Conservation (phyloP, 2,329 filamentous ascomycete genomes). For the Ascosphaera pollenicola region DNA sequence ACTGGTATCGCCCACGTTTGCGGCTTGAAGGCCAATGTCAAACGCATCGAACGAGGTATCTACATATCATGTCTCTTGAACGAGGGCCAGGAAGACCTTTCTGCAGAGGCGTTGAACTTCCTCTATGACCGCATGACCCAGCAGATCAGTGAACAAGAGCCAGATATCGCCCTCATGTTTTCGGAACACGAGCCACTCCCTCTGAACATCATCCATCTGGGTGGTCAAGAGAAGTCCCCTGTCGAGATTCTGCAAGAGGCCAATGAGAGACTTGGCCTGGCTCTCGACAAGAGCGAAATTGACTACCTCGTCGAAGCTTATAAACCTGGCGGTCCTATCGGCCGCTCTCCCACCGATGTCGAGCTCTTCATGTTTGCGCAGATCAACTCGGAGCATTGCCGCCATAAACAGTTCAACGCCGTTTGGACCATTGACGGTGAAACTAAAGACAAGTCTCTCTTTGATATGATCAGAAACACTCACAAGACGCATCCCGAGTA, state of each 20-base stretch:
- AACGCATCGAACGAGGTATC: conserved; percentile 72
- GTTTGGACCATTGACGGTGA: conserved; percentile 86
- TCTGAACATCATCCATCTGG: conserved; percentile 56
- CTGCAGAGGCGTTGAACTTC: conserved; percentile 36
- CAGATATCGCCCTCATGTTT: conserved; percentile 58
- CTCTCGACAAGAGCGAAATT: conserved; percentile 72
- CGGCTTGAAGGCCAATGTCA: conserved; percentile 46
- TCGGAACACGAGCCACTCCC: conserved; percentile 41
- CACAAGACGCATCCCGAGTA: conserved; percentile 55
- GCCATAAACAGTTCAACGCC: conserved; percentile 87
- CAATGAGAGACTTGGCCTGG: conserved; percentile 65
- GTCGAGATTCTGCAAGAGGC: conserved; percentile 56
- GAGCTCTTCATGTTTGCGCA: conserved; percentile 99
- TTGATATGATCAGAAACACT: conserved; percentile 92
- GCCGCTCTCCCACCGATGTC: conserved; percentile 55
- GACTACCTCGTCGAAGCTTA: conserved; percentile 82
- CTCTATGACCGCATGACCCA: conserved; percentile 95
- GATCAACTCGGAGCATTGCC: conserved; percentile 91
- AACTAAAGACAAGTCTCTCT: conserved; percentile 57
- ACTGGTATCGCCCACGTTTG: conserved; percentile 88
- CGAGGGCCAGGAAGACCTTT: conserved; percentile 35
- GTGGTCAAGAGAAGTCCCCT: conserved; percentile 40
- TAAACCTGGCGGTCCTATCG: conserved; percentile 35
- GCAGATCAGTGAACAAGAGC: conserved; percentile 42
- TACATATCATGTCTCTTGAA: conserved; percentile 41